Evolutionary conservation across 2,329 filamentous ascomycete species (phyloP).

Genomic region (Dothideomycetidae sp.): DNA sequence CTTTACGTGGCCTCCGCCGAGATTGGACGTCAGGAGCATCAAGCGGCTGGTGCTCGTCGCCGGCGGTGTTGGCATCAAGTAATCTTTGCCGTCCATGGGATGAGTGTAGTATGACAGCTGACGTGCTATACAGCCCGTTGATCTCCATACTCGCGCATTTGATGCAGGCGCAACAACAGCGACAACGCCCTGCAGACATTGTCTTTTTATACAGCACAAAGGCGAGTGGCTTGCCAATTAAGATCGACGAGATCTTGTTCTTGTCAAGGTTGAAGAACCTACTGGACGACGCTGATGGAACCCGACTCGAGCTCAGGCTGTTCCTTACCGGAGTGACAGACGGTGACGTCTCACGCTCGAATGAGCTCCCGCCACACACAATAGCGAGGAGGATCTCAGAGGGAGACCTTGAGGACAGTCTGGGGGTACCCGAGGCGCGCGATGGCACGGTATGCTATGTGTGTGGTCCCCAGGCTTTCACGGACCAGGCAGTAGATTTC

Average conservation of each 20-base stretch:
- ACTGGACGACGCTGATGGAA: constrained; percentile 13
- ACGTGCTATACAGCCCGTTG: constrained; percentile 47
- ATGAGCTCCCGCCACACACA: constrained; percentile 7
- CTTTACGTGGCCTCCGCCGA: constrained; percentile 56
- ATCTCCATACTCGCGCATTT: constrained; percentile 58
- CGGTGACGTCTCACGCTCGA: constrained; percentile 8
- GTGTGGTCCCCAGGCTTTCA: constrained; percentile 36
- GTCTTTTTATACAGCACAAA: constrained; percentile 51
- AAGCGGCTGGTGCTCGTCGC: constrained; percentile 59
- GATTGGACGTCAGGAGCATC: constrained; percentile 30
- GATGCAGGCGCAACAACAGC: constrained; percentile 11
- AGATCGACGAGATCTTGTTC: constrained; percentile 31
- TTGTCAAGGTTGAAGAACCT: constrained; percentile 29
- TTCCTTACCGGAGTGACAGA: constrained; percentile 20
- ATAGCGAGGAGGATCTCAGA: constrained; percentile 17
- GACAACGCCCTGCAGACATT: constrained; percentile 29
- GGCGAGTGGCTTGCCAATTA: constrained; percentile 18
- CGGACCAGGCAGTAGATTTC: constrained; percentile 31
- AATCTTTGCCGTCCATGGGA: no score
- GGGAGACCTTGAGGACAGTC: constrained; percentile 25
- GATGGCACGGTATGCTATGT: constrained; percentile 31
- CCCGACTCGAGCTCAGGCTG: constrained; percentile 18
- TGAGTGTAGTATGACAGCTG: no score
- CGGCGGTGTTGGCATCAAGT: constrained; percentile 73
- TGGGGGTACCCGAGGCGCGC: constrained; percentile 24